Conservation (phyloP, 1,284 basidiomycete genomes). For the Papiliotrema flavescens region DNA sequence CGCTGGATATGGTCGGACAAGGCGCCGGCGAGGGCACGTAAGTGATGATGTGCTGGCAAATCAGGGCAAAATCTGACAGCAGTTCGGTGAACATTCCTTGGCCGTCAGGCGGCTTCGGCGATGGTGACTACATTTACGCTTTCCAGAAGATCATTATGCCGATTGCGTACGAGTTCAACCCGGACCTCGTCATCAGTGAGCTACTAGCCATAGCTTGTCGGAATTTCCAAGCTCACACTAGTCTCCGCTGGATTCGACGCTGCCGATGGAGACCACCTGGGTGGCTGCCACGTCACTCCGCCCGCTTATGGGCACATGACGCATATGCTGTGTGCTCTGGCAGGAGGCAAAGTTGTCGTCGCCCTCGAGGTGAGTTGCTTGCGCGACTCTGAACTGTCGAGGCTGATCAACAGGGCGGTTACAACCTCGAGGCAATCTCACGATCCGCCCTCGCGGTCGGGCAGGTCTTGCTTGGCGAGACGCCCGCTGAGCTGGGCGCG, state of each 20-base stretch:
- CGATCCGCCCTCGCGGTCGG: slow-evolving; percentile 82
- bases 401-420: slow-evolving; percentile 69
- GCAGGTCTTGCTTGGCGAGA: slow-evolving; percentile 76
- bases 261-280: slow-evolving; percentile 85
- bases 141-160: slow-evolving; percentile 97
- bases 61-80: not conserved
- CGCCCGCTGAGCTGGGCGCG: slow-evolving; percentile 67
- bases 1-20: slow-evolving; percentile 77
- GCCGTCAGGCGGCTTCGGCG: slow-evolving; percentile 82
- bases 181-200: slow-evolving; percentile 92
- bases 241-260: slow-evolving; percentile 99
- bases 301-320: slow-evolving; percentile 99
- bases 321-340: slow-evolving; percentile 86
- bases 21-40: slow-evolving; percentile 78
- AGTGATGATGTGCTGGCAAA: slow-evolving; percentile 46
- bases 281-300: slow-evolving; percentile 85
- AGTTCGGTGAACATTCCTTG: slow-evolving; percentile 96
- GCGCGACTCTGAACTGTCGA: not conserved
- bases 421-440: slow-evolving; percentile 87
- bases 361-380: slow-evolving; percentile 73
- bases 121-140: slow-evolving; percentile 94
- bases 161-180: slow-evolving; percentile 91
- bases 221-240: slow-evolving; percentile 41
- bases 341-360: slow-evolving; percentile 82
- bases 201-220: no score